Base-by-base conservation (phyloP, 1,284 basidiomycete species). In the Trametes sp. region DNA sequence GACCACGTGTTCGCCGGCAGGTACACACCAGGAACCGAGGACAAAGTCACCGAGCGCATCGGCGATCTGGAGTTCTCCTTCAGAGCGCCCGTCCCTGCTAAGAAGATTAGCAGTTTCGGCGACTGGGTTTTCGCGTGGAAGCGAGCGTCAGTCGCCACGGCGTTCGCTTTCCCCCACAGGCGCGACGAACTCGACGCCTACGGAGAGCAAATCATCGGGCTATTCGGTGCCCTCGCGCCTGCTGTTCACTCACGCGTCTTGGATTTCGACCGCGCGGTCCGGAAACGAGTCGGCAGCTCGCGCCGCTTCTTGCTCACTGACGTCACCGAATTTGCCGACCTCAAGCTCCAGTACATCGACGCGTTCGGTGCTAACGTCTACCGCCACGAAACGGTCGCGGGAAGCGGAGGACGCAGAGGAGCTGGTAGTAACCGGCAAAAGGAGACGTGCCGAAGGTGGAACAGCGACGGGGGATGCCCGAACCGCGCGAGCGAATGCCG, bases 221-320 rank as follows among this genome's bases (percentile, higher is more conserved):
- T 69, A 7, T 77, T 78, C 68, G 46, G 64, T n/a, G 54, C 70
- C 6, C 51, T 63, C 36, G 23, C 35, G 0, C 21, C 28, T 0
- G 10, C 14, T 13, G 19, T 41, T 4, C 71, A 72, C 42, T 14
- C n/a, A 1, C 49, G 65, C 6, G 57, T 78, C 64, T 69, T 79
- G 50, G 10, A 66, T 2, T 74, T 69, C 54, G 77, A 79, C 60
- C 54, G 64, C 5, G 72, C 71, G 0, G 59, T 78, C 29, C 54
- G 76, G 2, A 67, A 61, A 33, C 35, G 63, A 13, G 72, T 73
- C 16, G 62, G 64, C 0, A 63, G 69, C 4, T 66, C 74, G 1
- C 66, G 69, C 21, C 41, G 65, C 36, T 2, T 70, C 4, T 54
- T 62, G 11, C 74, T 79, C 62, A 69, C 67, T 38, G 67, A 76